Base-by-base conservation (phyloP, 768 basidiomycete species). In the Trametes elegans region DNA sequence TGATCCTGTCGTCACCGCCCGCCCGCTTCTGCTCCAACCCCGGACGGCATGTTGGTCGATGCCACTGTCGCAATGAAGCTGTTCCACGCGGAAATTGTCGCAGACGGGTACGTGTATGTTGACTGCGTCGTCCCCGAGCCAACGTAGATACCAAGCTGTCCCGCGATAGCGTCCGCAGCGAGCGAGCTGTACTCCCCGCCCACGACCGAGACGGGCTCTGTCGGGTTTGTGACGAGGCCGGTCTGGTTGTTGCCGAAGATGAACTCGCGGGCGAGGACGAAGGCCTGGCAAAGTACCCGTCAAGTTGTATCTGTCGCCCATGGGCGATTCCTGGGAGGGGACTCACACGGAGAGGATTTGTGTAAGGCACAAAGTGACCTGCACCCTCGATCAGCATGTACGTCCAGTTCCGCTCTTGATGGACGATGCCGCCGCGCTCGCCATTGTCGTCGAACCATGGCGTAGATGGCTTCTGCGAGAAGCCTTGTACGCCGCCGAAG, bases 401-500 rank as follows among this genome's bases (percentile, higher is more conserved):
- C 6, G 72, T 74, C 68, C 77, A 85, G 26, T 79, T 79, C 39
- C 88, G 79, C 67, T 90, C 88, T 67, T 88, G 87, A 62, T 87
- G 86, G 16, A 88, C 76, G 28, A 88, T 82, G 0, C 88, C 88
- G 1, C 81, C 84, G 46, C 80, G 78, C 49, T 81, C 71, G 13
- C 82, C 80, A 2, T 66, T 63, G 45, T 87, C 84, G 44, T 83
- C 80, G 50, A 69, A 71, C 85, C 87, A 90, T 1, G 82, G 78
- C 0, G 88, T 89, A 4, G 82, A 77, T 0, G 88, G 88, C 57
- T 78, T 75, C 39, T 80, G 75, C 6, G 84, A 82, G 66, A 90
- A 90, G 3, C 88, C 88, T 68, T 82, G 85, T 36, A 83, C 82
- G 11, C 86, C 88, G 26, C 86, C 87, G 60, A 89, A 90, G 0